A percentile compares a stretch with the other conserved stretches of the same genome.
phyloP scores from a whole-genome alignment of 441 rosid genomes.

The Macaranga tanarius region DNA sequence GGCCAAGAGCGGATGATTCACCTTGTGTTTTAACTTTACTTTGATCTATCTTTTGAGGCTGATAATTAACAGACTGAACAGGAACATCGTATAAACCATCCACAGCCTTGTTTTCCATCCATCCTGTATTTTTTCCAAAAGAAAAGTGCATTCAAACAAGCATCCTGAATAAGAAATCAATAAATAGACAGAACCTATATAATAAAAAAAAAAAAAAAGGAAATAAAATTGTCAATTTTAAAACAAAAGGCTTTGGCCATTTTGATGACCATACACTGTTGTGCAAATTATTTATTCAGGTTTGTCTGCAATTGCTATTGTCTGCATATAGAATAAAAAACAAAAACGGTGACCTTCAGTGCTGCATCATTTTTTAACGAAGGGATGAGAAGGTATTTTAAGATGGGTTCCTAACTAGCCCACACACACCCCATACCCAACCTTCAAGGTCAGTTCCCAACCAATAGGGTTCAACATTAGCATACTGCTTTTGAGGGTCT shows the following conservation, averaged over 20 bases:
- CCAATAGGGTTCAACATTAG: not conserved
- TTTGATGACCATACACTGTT: not conserved
- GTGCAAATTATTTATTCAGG: slow-evolving; percentile 2
- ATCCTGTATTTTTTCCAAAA: slow-evolving; percentile 46
- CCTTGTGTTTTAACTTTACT: slow-evolving; percentile 32
- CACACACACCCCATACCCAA: not conserved
- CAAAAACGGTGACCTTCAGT: not conserved
- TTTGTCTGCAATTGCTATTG: not conserved
- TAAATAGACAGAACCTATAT: slow-evolving; percentile 4
- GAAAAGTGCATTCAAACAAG: slow-evolving; percentile 16
- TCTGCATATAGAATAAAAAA: no score
- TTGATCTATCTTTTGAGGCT: slow-evolving; percentile 35
- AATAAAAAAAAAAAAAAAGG: not conserved
- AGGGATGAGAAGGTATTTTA: not conserved
- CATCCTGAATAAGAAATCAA: slow-evolving; percentile 4
- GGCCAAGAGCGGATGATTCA: slow-evolving; percentile 64
- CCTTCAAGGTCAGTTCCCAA: not conserved
- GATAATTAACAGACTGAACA: slow-evolving; percentile 44
- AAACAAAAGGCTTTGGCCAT: not conserved
- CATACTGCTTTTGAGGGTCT: slow-evolving; percentile 1
- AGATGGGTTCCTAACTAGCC: not conserved
- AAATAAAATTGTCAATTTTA: not conserved
- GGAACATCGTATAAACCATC: slow-evolving; percentile 45
- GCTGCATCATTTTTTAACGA: slow-evolving; percentile 2
- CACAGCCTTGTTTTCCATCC: slow-evolving; percentile 30